A percentile compares a stretch with the other conserved stretches of the same genome.
Evolutionary conservation across 176 grass and related monocot species (phyloP).

Genomic region (Bonia amplexicaulis): DNA sequence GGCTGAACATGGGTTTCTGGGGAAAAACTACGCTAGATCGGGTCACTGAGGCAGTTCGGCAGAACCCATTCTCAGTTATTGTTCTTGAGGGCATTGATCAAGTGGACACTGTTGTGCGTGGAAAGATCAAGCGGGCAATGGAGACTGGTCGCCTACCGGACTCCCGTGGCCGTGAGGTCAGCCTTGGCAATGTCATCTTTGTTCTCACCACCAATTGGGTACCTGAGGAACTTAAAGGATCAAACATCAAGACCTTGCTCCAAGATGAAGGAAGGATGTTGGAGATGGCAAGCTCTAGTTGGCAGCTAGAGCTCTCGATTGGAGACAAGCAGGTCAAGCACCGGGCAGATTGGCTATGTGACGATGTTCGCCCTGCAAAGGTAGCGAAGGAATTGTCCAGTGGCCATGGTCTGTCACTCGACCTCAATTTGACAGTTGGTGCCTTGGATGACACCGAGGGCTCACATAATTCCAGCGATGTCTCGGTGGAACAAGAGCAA

Average conservation of each 20-base stretch:
- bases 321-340: slow-evolving; percentile 61
- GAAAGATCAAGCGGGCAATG: slow-evolving; percentile 82
- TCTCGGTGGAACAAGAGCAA: slow-evolving; percentile 80
- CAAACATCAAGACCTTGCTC: slow-evolving; percentile 40
- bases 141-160: slow-evolving; percentile 78
- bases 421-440: slow-evolving; percentile 75
- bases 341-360: slow-evolving; percentile 60
- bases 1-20: slow-evolving; percentile 43
- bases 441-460: slow-evolving; percentile 63
- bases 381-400: slow-evolving; percentile 53
- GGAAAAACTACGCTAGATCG: slow-evolving; percentile 73
- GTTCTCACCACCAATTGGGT: slow-evolving; percentile 80
- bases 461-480: slow-evolving; percentile 80
- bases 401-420: slow-evolving; percentile 55
- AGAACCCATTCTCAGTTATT: slow-evolving; percentile 81
- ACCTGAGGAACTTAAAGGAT: slow-evolving; percentile 52
- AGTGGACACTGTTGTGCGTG: slow-evolving; percentile 51
- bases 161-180: slow-evolving; percentile 80
- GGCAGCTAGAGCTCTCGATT: slow-evolving; percentile 74
- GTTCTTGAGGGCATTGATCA: slow-evolving; percentile 81
- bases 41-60: slow-evolving; percentile 69
- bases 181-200: slow-evolving; percentile 76
- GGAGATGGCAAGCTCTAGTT: slow-evolving; percentile 46
- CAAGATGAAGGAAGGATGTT: slow-evolving; percentile 63
- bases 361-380: slow-evolving; percentile 51